Evolutionary conservation across 2,329 filamentous ascomycete species (phyloP), one percentile per base, ranked within the genome.

Genomic region (Xylaria sp.): DNA sequence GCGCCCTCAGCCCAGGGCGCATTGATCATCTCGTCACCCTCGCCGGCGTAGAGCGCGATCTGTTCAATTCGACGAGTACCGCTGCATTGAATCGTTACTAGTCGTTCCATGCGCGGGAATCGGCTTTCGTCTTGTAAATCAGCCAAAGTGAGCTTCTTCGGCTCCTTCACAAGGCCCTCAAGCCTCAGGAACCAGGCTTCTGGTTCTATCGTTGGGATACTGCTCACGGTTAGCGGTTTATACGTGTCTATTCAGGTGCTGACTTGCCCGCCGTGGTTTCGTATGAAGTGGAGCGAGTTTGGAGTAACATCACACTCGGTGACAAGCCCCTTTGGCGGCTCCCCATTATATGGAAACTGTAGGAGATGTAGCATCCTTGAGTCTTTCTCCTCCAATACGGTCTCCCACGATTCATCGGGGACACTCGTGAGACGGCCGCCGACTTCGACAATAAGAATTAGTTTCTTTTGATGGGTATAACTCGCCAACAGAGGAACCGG

Each of bases 51-150:
- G 61, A 87, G 79, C 36, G 80, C 75, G 49, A 92, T 92, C 75
- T 92, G 90, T 76, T 92, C 90, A 53, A 92, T 85, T 3, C 90
- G 88, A 1, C 90, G 85, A 0, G 89, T 92, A 7, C 90, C 90
- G 0, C 86, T 88, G 76, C 90, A 93, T 75, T 92, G 90, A 0
- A 93, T 85, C 0, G 88, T 90, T 1, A 89, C 84, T 0, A 84
- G 79, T 67, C 85, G 89, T n/a, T 82, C 81, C 73, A 87, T 83
- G 2, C 87, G 86, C 0, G 89, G 88, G 73, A 92, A 92, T 0
- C 80, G 76, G 1, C 77, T 79, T 72, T 90, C 88, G 68, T 92
- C 83, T 76, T 87, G 85, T 1, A 92, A 79, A 6, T 92, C 88
- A 0, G 83, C 81, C 0, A 92, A 73, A 0, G 86, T 89, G 63